Evolutionary conservation across 139 green algal species (phyloP).

Genomic region (Chlamydomonas schloesseri): DNA sequence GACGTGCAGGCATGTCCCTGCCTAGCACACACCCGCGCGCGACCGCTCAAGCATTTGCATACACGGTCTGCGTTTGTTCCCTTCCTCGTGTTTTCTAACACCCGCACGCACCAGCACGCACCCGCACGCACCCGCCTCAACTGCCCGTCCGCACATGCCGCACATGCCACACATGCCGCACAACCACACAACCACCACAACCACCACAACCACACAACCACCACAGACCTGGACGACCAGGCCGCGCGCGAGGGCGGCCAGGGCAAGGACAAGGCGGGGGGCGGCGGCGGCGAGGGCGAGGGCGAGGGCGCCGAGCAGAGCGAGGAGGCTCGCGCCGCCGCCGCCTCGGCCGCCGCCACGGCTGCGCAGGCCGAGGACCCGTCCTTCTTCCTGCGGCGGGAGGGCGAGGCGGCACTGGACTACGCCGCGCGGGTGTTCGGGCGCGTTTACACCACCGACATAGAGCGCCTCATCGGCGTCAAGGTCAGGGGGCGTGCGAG

Average conservation of each 20-base stretch:
- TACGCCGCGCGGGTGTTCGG: slow-evolving; percentile 85
- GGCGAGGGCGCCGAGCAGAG: slow-evolving; percentile 15
- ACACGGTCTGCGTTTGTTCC: no score
- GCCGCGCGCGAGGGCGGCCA: slow-evolving; percentile 21
- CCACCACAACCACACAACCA: no score
- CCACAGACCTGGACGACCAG: slow-evolving; percentile 54
- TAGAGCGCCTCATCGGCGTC: slow-evolving; percentile 78
- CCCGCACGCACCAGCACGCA: no score
- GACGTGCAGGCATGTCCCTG: no score
- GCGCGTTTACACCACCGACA: slow-evolving; percentile 80
- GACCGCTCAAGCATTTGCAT: no score
- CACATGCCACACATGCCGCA: no score
- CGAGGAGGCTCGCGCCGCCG: neutral
- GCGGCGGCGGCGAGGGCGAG: slow-evolving; percentile 1
- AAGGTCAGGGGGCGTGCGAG: slow-evolving; percentile 56
- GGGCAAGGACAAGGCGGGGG: neutral
- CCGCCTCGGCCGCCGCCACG: neutral
- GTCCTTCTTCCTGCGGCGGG: slow-evolving; percentile 63
- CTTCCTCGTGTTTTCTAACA: no score
- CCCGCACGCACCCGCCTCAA: no score
- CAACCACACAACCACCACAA: no score
- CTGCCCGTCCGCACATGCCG: no score
- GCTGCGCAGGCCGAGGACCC: slow-evolving; percentile 44
- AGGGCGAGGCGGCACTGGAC: slow-evolving; percentile 65
- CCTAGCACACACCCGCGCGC: no score